Evolutionary conservation across 2,329 filamentous ascomycete genomes (phyloP), one percentile per base, ranked within the genome.

Genomic region (Cytospora schulzeri): DNA sequence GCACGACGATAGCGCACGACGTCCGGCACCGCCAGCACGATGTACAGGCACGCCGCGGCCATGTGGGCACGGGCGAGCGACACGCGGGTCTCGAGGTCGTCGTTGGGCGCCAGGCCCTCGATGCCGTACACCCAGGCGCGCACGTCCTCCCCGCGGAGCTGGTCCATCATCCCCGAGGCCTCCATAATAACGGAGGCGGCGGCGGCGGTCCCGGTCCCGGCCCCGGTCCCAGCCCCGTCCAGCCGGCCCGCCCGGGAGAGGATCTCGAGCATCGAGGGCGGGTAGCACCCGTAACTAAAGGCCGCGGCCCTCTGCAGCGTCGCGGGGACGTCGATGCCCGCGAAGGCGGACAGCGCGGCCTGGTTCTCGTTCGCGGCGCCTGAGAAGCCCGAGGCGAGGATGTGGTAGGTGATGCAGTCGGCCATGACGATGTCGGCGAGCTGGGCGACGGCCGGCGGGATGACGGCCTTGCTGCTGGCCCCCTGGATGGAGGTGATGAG

Each of bases 361-460:
- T 54, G 33, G 17, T 31, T 19, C n/a, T n/a, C n/a, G 15, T 33
- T 52, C 12, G 38, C 64, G 1, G 68, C 72, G 9, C 72, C 69
- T 4, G 74, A 77, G 66, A 82, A 80, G 7, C 79, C 78, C 1
- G 81, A 80, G 1, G 76, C 79, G 24, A 82, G 70, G 53, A 83
- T 79, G 54, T 79, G 80, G 67, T 82, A 83, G 70, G 80, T 79
- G 60, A 83, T 79, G 68, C 78, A 82, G 31, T 83, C 81, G 0
- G 80, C 81, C 26, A 81, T 72, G 64, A 83, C 75, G 66, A 80
- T 79, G 65, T 82, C 77, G 41, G 79, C 71, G 56, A 82, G 66
- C 0, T 75, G 71, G 55, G 75, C 73, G 53, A 79, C 73, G 5
- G 74, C 60, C 2, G 54, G 51, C 6, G 63, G 35, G 26, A 56